Percentiles rank a stretch among this genome's conserved stretches.
These are phyloP conservation scores for Rhodotorula paludigena DNA, from an alignment of 768 basidiomycete species.

Conservation along the genomic window DNA sequence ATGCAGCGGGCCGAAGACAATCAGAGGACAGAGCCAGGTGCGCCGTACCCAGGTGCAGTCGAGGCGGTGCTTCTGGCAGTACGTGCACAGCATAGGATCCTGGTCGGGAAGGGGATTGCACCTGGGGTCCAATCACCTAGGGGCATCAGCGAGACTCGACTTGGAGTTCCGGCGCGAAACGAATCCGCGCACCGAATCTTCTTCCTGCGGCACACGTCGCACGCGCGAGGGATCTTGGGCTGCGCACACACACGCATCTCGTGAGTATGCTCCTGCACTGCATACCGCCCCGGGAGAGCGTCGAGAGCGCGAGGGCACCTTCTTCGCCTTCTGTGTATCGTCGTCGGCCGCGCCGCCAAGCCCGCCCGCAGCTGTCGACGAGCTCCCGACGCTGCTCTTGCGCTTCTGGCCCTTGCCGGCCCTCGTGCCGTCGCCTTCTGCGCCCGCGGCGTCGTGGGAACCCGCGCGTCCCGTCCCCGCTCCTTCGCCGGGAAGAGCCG, in stretches of 20 bases:
- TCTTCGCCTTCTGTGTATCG: background rate
- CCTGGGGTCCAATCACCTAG: conserved; percentile 45
- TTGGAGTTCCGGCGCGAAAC: background rate
- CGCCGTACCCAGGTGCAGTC: conserved; percentile 71
- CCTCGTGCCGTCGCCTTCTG: background rate
- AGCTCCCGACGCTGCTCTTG: background rate
- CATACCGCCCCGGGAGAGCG: background rate
- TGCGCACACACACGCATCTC: background rate
- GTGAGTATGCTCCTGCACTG: background rate
- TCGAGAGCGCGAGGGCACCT: background rate
- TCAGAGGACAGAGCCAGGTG: background rate
- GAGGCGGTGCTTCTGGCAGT: conserved; percentile 88
- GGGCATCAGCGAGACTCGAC: background rate
- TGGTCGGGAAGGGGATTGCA: conserved; percentile 80
- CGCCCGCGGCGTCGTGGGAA: too few relatives aligned
- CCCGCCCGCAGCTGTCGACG: background rate
- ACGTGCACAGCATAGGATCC: conserved; percentile 78
- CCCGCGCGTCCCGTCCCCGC: background rate
- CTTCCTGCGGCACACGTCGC: conserved; percentile 80
- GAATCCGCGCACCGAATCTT: conserved; percentile 64
- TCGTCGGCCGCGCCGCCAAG: too few relatives aligned
- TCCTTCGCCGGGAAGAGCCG: too few relatives aligned
- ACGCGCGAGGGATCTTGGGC: conserved; percentile 78
- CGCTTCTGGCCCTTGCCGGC: background rate
- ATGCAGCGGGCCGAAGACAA: background rate